Evolutionary conservation across 2,329 filamentous ascomycete genomes (phyloP), one percentile per base, ranked within the genome.

Genomic region (Verticillium alfalfae): DNA sequence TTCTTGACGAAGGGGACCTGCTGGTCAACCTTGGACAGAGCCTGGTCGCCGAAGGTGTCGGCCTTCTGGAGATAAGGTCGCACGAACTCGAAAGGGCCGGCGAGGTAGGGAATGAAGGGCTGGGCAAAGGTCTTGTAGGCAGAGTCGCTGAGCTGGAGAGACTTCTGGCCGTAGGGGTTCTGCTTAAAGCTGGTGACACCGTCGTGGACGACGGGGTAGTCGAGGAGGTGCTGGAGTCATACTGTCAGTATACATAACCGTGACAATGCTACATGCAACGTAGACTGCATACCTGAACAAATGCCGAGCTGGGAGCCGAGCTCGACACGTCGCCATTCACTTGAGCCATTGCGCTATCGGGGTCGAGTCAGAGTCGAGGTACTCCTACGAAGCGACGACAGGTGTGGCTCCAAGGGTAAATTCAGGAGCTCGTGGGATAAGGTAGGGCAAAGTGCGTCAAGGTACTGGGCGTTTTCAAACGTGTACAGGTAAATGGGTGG

Each of bases 201-300:
- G 75, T 96, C 92, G 72, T 86, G 86, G 72, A 97, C 85, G 67
- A 96, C 77, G 49, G 94, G 94, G 78, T 96, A 97, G 67, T 88
- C 89, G 69, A 88, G 83, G 66, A 97, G 83, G 73, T 97, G 93
- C 92, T 96, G 69, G 55, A 9, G 31, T 49, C 37, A 26, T 66
- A 57, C 18, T 52, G 45, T 52, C 45, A 52, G 18, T 26, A 9
- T 38, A 58, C 56, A 60, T 52, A 34, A 16, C 26, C 10, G 6
- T 7, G 13, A 57, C 3, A 56, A 12, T 15, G n/a, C 26, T 31
- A 31, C 26, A 31, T 4, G 26, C 26, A 5, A 31, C 26, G 26
- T 5, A 31, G 49, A 5, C 2, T 5, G 34, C 75, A 41, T 76
- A 84, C 81, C 70, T 81, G 75, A 61, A 84, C 60, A 69, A 83